Evolutionary conservation across 306 rosid species (phyloP), one percentile per base, ranked within the genome.

Genomic region (Morella rubra): DNA sequence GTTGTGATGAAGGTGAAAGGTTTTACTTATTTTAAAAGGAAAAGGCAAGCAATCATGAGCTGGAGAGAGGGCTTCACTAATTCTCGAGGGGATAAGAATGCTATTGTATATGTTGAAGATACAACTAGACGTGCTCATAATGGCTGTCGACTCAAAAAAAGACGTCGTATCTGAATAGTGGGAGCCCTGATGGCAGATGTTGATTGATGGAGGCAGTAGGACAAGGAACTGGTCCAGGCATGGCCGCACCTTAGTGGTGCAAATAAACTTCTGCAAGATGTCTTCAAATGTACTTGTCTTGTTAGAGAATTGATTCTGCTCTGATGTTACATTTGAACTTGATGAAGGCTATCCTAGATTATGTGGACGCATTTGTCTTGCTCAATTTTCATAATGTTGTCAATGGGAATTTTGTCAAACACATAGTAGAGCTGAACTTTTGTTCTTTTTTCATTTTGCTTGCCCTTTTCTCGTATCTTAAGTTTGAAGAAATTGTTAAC

Each of bases 1-100:
- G 91, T 89, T 78, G 93, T 91, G 50, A 81, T 93, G 90, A 89
- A 85, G 80, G 96, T 93, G 76, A 93, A 89, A 1, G 96, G 95
- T 53, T 89, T 84, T 73, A 88, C 90, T 24, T 84, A 76, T 62
- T 93, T 91, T 71, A 85, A 84, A 82, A 93, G 87, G 88, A 93
- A 93, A 74, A 93, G 74, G 82, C 88, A 85, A 64, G 96, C 97
- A 2, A 86, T 92, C 77, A 15, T 82, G 80, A 87, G 93, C 82
- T 89, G 93, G 96, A 89, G 76, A 80, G 96, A 89, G 16, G 96
- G 96, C 13, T 90, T 81, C 56, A 79, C 90, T 10, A 87, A 79
- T 58, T 86, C 97, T 47, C 78, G 80, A 66, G 80, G 77, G 62
- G 89, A 69, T 70, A 73, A 66, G 72, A 81, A 62, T 78, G 93